Conservation (phyloP, 495 filamentous ascomycete genomes). For the Aspergillus sclerotioniger region DNA sequence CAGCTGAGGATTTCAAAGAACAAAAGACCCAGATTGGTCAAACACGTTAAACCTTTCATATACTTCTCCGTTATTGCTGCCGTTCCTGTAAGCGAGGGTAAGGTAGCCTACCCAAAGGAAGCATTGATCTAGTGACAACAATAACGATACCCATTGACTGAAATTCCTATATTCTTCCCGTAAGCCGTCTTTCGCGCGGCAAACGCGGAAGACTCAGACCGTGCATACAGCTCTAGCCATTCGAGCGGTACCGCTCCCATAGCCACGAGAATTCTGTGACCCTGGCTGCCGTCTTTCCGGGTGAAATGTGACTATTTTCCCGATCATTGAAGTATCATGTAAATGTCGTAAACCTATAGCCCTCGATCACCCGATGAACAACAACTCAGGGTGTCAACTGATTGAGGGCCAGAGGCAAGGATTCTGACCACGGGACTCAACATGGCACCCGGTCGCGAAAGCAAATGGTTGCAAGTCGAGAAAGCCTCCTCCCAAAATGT, state of each 20-base stretch:
- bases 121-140: not conserved
- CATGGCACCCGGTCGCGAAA: not conserved
- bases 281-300: not conserved
- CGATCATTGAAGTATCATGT: not conserved
- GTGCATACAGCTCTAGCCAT: not conserved
- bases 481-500: not conserved
- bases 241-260: not conserved
- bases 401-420: not conserved
- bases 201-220: not conserved
- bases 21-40: no score
- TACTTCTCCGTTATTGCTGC: not conserved
- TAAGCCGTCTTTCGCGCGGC: not conserved
- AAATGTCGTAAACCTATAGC: not conserved
- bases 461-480: not conserved
- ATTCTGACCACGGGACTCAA: not conserved
- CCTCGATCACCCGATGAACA: not conserved
- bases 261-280: not conserved
- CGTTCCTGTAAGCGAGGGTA: not conserved
- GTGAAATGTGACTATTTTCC: not conserved
- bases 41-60: no score
- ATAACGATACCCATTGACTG: not conserved
- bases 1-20: no score
- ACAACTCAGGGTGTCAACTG: not conserved
- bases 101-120: not conserved
- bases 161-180: not conserved